Percentiles rank a stretch among this genome's conserved stretches.
Conservation (phyloP, 2,329 filamentous ascomycete genomes). For the Hymenoscyphus salicellus region DNA sequence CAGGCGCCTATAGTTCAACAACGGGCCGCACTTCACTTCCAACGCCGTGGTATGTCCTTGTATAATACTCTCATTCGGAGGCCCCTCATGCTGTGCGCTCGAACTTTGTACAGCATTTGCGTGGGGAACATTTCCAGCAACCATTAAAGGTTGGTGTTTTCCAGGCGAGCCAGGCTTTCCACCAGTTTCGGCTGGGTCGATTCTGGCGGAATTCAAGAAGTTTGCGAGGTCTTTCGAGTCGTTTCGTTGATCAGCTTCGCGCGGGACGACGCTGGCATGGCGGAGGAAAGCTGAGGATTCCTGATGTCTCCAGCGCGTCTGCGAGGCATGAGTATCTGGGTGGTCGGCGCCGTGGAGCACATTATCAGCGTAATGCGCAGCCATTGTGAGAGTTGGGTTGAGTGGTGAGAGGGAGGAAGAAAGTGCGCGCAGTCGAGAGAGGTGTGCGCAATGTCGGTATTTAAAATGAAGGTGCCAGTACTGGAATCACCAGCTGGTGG, state of each 20-base stretch:
- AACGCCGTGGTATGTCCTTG: constrained; percentile 35
- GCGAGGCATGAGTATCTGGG: constrained; percentile 53
- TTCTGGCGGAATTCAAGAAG: constrained; percentile 54
- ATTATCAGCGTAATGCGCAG: constrained; percentile 28
- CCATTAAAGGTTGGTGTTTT: constrained; percentile 49
- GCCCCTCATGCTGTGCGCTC: constrained; percentile 14
- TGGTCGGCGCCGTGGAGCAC: constrained; percentile 29
- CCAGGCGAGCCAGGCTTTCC: constrained; percentile 28
- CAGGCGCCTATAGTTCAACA: constrained; percentile 77
- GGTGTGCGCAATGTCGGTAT: not conserved
- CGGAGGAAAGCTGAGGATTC: constrained; percentile 55
- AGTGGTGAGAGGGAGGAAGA: too few species aligned
- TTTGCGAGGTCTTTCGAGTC: constrained; percentile 51
- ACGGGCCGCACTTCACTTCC: constrained; percentile 67
- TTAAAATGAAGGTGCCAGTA: not conserved
- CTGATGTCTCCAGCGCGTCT: constrained; percentile 61
- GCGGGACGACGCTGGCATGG: constrained; percentile 29
- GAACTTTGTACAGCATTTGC: constrained; percentile 9
- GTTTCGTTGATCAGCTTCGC: constrained; percentile 42
- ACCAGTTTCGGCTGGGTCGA: constrained; percentile 36
- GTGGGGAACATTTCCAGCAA: constrained; percentile 25
- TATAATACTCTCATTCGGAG: constrained; percentile 5
- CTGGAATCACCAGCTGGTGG: not conserved
- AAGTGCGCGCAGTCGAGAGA: not conserved
- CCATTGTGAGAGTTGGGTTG: constrained; percentile 22